Conservation (phyloP, 1,139 yeast genomes). For the Lizanozyma gosingica region DNA sequence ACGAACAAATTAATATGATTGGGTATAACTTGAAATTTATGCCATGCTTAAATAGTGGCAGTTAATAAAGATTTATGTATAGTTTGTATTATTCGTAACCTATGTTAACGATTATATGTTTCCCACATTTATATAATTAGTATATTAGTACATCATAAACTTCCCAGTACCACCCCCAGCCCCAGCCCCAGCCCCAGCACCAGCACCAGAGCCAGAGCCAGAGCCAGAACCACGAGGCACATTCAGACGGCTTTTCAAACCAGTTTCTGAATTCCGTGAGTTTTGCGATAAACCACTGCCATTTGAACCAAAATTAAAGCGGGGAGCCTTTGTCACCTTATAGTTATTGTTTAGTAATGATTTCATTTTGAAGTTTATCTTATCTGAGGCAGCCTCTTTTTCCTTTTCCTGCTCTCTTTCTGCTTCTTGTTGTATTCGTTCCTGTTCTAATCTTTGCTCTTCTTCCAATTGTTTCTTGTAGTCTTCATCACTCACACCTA, state of each 20-base stretch:
- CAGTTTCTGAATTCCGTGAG: neutral
- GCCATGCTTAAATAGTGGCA: neutral
- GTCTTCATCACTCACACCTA: constrained; percentile 36
- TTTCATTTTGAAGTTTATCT: constrained; percentile 22
- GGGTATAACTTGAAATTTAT: neutral
- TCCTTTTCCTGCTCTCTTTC: neutral
- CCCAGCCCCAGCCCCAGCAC: neutral
- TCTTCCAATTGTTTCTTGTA: constrained; percentile 18
- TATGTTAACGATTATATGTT: constrained; percentile 6
- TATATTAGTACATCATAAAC: constrained; percentile 6
- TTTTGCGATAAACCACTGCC: constrained; percentile 1
- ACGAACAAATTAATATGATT: too few relatives aligned
- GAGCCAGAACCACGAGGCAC: neutral
- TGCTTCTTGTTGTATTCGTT: neutral
- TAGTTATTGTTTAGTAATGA: constrained; percentile 13
- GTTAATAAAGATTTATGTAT: neutral
- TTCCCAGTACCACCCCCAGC: constrained; percentile 3
- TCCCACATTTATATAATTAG: constrained; percentile 10
- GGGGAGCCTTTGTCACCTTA: constrained; percentile 22
- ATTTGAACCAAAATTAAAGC: constrained; percentile 17
- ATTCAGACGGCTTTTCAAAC: neutral
- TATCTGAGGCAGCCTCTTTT: constrained; percentile 7
- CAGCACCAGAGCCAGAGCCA: neutral
- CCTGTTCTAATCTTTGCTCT: constrained; percentile 7
- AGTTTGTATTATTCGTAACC: neutral